Evolutionary conservation across 2,329 filamentous ascomycete genomes (phyloP).

Genomic region (Lachnellula cervina): DNA sequence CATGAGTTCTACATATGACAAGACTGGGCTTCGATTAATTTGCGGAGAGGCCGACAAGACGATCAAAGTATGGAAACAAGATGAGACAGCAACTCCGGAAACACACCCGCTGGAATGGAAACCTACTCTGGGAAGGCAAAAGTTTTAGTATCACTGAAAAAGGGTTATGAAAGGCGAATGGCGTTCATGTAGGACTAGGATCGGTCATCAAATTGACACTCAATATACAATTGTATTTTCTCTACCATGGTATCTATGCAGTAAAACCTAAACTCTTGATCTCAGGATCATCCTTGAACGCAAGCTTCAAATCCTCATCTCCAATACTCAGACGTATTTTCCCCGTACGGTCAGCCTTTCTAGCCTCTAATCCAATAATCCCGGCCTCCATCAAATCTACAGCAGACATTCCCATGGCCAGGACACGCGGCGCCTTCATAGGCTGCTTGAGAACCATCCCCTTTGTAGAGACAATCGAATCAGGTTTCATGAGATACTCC

Average conservation of each 20-base stretch:
- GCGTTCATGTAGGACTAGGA: slow-evolving; percentile 11
- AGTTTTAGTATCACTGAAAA: slow-evolving; percentile 50
- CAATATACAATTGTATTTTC: neutral
- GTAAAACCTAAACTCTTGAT: slow-evolving; percentile 52
- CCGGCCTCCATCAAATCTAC: slow-evolving; percentile 83
- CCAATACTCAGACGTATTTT: slow-evolving; percentile 82
- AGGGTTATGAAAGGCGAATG: slow-evolving; percentile 22
- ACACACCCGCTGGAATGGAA: slow-evolving; percentile 92
- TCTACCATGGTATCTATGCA: slow-evolving; percentile 5
- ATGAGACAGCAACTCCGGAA: slow-evolving; percentile 85
- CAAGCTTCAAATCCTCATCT: slow-evolving; percentile 85
- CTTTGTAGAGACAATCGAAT: slow-evolving; percentile 12
- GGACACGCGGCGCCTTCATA: slow-evolving; percentile 40
- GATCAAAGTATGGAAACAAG: slow-evolving; percentile 96
- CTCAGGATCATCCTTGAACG: slow-evolving; percentile 82
- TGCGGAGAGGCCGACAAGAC: slow-evolving; percentile 97
- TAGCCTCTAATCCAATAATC: slow-evolving; percentile 76
- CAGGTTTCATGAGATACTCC: slow-evolving; percentile 44
- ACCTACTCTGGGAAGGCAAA: slow-evolving; percentile 70
- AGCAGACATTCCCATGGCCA: slow-evolving; percentile 66
- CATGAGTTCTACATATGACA: slow-evolving; percentile 91
- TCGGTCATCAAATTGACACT: neutral
- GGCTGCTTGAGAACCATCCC: slow-evolving; percentile 16
- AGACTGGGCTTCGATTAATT: slow-evolving; percentile 81
- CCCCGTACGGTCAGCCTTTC: slow-evolving; percentile 77